These are phyloP conservation scores for Paspalum vaginatum DNA, from an alignment of 176 grass and related monocot genomes.

Conservation along the genomic window DNA sequence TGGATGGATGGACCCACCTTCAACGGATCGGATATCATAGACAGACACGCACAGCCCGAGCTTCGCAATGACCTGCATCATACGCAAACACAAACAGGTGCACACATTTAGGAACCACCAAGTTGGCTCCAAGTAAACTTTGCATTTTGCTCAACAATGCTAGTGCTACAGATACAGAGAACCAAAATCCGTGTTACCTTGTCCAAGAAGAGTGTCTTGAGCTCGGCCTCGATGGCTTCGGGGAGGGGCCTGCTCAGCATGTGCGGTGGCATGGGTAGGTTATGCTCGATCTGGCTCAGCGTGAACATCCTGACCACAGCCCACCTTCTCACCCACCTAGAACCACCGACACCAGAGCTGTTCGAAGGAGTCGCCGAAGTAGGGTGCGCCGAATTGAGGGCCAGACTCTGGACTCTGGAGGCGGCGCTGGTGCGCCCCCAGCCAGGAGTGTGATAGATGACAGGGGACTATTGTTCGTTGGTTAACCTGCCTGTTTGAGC, in stretches of 20 bases:
- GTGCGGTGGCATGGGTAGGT: slow-evolving; percentile 75
- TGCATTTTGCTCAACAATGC: neutral
- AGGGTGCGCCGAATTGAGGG: neutral
- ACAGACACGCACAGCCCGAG: slow-evolving; percentile 85
- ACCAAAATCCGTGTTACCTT: slow-evolving; percentile 50
- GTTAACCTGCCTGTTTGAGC: too few relatives aligned
- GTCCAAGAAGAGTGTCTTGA: slow-evolving; percentile 81
- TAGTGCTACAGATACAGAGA: neutral
- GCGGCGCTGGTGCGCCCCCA: neutral
- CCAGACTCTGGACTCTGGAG: too few relatives aligned
- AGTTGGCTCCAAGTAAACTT: neutral
- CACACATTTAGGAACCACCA: neutral
- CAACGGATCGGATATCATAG: slow-evolving; percentile 68
- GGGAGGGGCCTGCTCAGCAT: slow-evolving; percentile 67
- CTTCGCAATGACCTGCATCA: slow-evolving; percentile 61
- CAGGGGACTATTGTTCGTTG: too few relatives aligned
- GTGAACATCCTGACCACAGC: slow-evolving; percentile 55
- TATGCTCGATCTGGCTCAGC: slow-evolving; percentile 77
- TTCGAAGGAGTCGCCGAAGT: neutral
- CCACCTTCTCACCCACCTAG: neutral
- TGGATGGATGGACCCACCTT: slow-evolving; percentile 77
- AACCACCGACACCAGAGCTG: neutral
- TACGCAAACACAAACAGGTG: neutral
- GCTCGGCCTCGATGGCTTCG: slow-evolving; percentile 70
- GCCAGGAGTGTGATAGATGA: neutral